These are phyloP conservation scores for Neospora caninum DNA, from an alignment of 169 alveolate genomes.

Conservation along the genomic window DNA sequence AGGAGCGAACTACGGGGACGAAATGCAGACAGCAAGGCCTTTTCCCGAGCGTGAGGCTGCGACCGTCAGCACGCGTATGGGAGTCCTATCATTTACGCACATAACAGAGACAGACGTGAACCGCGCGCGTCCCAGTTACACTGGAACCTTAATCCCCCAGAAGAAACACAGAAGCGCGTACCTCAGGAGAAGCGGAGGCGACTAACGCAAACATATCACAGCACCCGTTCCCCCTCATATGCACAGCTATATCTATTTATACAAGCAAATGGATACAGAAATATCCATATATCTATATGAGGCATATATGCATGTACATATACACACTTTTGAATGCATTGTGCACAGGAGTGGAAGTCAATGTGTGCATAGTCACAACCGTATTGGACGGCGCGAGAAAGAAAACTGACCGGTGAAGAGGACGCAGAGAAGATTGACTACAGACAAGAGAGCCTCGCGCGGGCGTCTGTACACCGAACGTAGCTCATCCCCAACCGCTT, in stretches of 20 bases:
- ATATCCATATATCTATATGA: neutral
- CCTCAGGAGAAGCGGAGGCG: no score
- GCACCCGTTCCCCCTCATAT: neutral
- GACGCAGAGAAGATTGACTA: conserved; percentile 30
- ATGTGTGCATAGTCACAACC: no score
- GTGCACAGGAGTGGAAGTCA: neutral
- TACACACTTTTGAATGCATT: neutral
- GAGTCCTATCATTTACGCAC: no score
- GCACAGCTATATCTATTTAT: neutral
- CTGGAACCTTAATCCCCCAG: no score
- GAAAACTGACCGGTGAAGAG: conserved; percentile 26
- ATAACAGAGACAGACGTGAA: no score
- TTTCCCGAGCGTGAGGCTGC: no score
- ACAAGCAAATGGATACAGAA: neutral
- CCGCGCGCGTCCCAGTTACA: no score
- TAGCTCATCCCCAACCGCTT: neutral
- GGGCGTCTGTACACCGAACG: conserved; percentile 34
- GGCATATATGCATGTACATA: neutral
- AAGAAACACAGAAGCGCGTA: no score
- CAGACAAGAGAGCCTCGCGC: conserved; percentile 26
- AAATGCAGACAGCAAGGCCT: no score
- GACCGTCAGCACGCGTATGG: no score
- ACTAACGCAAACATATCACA: no score
- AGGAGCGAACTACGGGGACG: no score
- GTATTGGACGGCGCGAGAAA: neutral